Conservation (phyloP, 768 basidiomycete species). For the Nevesoporus exiguus region DNA sequence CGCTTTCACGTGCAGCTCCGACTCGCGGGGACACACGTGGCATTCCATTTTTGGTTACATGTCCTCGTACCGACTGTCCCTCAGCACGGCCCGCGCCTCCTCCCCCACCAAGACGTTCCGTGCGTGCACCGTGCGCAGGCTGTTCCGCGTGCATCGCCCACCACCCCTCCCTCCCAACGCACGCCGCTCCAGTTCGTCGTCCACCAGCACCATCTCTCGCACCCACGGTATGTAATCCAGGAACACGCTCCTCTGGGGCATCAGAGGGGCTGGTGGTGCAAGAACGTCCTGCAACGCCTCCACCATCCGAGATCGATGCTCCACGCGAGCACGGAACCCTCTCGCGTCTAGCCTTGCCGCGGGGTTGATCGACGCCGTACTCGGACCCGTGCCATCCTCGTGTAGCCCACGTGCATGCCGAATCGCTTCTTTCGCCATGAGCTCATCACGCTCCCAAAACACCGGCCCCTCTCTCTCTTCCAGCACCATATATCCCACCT, state of each 20-base stretch:
- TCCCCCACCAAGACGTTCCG: slow-evolving; percentile 42
- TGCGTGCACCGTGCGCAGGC: slow-evolving; percentile 41
- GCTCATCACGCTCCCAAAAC: slow-evolving; percentile 42
- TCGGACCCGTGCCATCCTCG: slow-evolving; percentile 32
- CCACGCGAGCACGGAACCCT: slow-evolving; percentile 41
- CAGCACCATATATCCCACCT: slow-evolving; percentile 48
- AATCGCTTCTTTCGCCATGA: slow-evolving; percentile 47
- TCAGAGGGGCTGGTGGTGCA: slow-evolving; percentile 38
- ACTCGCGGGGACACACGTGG: slow-evolving; percentile 34
- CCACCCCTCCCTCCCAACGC: slow-evolving; percentile 35
- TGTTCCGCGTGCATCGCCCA: slow-evolving; percentile 58
- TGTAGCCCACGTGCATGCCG: slow-evolving; percentile 45
- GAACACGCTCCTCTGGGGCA: slow-evolving; percentile 46
- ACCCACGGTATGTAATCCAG: slow-evolving; percentile 73
- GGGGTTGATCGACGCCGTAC: slow-evolving; percentile 34
- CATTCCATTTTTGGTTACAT: slow-evolving; percentile 13
- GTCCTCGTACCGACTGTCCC: slow-evolving; percentile 14
- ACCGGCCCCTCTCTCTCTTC: slow-evolving; percentile 24
- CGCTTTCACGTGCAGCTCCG: slow-evolving; percentile 24
- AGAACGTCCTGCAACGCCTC: slow-evolving; percentile 49
- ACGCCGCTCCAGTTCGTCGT: slow-evolving; percentile 44
- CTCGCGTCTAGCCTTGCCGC: slow-evolving; percentile 22
- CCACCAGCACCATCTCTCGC: slow-evolving; percentile 58
- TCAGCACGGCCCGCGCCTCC: slow-evolving; percentile 35
- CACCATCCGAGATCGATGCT: slow-evolving; percentile 40